Conservation (phyloP, 2,329 filamentous ascomycete genomes). For the Colletotrichum eremochloae region DNA sequence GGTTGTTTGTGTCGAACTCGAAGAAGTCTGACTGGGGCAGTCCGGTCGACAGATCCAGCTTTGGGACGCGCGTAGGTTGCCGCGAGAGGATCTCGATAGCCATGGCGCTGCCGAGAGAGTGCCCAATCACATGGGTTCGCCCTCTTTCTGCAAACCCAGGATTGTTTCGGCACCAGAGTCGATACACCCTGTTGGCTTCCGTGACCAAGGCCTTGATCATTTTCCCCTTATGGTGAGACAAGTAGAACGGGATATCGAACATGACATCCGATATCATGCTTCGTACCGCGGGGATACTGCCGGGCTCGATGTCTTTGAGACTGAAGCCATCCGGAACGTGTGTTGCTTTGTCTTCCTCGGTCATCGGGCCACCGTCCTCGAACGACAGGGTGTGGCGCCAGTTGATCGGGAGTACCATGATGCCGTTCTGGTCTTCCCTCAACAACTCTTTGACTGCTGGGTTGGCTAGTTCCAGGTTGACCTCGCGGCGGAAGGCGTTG, state of each 20-base stretch:
- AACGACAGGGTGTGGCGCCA: slow-evolving; percentile 92
- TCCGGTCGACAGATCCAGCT: slow-evolving; percentile 57
- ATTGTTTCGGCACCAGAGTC: slow-evolving; percentile 95
- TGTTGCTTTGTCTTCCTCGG: slow-evolving; percentile 64
- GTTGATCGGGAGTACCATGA: slow-evolving; percentile 95
- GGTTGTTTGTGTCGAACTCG: slow-evolving; percentile 90
- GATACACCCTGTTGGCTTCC: slow-evolving; percentile 96
- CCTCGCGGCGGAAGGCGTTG: slow-evolving; percentile 86
- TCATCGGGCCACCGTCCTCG: slow-evolving; percentile 79
- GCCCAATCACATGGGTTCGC: slow-evolving; percentile 90
- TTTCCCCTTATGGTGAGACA: slow-evolving; percentile 94
- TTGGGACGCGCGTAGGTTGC: slow-evolving; percentile 81
- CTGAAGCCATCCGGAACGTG: slow-evolving; percentile 70
- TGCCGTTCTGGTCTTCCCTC: slow-evolving; percentile 82
- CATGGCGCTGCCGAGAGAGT: slow-evolving; percentile 96
- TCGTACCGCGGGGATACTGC: slow-evolving; percentile 90
- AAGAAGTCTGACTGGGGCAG: slow-evolving; percentile 72
- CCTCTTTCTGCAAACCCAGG: slow-evolving; percentile 85
- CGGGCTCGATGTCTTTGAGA: slow-evolving; percentile 91
- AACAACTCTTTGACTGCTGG: slow-evolving; percentile 81
- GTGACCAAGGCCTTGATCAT: slow-evolving; percentile 91
- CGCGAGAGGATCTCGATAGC: slow-evolving; percentile 90
- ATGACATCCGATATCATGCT: slow-evolving; percentile 97
- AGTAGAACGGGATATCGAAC: slow-evolving; percentile 98
- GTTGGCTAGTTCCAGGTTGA: slow-evolving; percentile 86